Evolutionary conservation across 1,139 yeast species (phyloP).

Genomic region (Arxiozyma telluris): DNA sequence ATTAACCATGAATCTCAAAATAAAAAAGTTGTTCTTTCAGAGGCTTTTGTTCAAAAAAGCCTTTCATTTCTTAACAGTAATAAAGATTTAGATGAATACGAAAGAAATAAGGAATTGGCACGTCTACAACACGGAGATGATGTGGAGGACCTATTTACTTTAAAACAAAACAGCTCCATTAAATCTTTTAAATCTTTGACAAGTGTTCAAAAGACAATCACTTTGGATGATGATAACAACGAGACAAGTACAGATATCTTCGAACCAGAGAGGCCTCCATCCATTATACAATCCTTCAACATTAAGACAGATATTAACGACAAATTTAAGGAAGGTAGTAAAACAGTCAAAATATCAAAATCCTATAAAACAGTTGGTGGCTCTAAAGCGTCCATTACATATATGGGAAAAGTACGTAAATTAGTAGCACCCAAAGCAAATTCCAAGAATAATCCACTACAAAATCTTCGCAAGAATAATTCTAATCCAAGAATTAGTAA

Average conservation of each 20-base stretch:
- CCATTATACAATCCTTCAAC: conserved; percentile 42
- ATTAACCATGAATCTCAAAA: not conserved
- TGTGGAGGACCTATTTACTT: conserved; percentile 38
- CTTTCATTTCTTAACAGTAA: conserved; percentile 49
- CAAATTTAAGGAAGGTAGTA: conserved; percentile 37
- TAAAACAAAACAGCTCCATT: conserved; percentile 42
- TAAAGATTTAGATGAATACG: conserved; percentile 32
- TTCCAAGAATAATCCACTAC: not conserved
- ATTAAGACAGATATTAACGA: conserved; percentile 34
- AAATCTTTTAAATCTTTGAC: conserved; percentile 11
- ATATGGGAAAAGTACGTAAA: conserved; percentile 35
- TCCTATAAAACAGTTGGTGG: conserved; percentile 51
- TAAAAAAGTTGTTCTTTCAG: conserved; percentile 34
- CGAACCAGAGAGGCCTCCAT: conserved; percentile 39
- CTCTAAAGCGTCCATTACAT: conserved; percentile 51
- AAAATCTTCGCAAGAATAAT: not conserved
- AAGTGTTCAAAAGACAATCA: conserved; percentile 5
- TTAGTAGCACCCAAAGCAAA: conserved; percentile 21
- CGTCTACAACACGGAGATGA: conserved; percentile 28
- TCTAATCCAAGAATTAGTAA: not conserved
- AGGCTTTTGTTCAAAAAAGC: conserved; percentile 53
- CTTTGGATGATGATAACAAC: conserved; percentile 29
- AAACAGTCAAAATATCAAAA: conserved; percentile 50
- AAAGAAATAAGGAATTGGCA: conserved; percentile 32
- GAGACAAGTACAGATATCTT: conserved; percentile 2